A percentile compares a stretch with the other conserved stretches of the same genome.
Evolutionary conservation across 495 filamentous ascomycete species (phyloP).

Genomic region (Terfezia boudieri): DNA sequence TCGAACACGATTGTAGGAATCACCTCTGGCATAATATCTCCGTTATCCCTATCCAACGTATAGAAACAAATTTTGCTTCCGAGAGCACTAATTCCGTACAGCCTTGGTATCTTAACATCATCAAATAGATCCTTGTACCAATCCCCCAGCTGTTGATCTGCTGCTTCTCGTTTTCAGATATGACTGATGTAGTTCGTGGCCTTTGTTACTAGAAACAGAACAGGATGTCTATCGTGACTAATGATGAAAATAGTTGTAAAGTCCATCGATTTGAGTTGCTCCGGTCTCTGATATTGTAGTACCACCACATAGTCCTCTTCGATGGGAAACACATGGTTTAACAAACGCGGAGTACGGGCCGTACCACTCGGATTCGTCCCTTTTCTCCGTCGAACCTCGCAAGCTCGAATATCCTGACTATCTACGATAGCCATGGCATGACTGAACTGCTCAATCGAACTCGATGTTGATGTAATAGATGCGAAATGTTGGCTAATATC

Average conservation of each 20-base stretch:
- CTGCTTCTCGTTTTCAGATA: background rate
- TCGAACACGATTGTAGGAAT: background rate
- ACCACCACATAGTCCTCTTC: slow-evolving; percentile 2
- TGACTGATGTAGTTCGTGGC: background rate
- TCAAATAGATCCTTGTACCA: background rate
- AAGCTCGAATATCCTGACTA: too few species aligned
- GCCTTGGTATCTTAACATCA: background rate
- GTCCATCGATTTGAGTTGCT: background rate
- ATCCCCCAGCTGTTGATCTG: background rate
- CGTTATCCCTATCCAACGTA: background rate
- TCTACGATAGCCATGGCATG: too few species aligned
- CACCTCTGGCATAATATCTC: background rate
- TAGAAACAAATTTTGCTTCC: background rate
- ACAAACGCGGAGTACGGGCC: background rate
- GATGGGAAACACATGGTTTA: slow-evolving; percentile 1
- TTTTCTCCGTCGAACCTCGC: too few species aligned
- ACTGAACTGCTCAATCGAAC: too few species aligned
- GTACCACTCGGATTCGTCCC: slow-evolving; percentile 2
- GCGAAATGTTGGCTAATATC: too few species aligned
- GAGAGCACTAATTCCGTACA: background rate
- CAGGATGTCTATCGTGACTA: background rate
- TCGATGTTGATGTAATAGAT: too few species aligned
- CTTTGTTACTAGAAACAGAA: background rate
- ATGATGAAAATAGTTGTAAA: slow-evolving; percentile 2
- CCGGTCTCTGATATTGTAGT: background rate